Evolutionary conservation across 305 asterid species (phyloP).

Genomic region (Fraxinus albicans): DNA sequence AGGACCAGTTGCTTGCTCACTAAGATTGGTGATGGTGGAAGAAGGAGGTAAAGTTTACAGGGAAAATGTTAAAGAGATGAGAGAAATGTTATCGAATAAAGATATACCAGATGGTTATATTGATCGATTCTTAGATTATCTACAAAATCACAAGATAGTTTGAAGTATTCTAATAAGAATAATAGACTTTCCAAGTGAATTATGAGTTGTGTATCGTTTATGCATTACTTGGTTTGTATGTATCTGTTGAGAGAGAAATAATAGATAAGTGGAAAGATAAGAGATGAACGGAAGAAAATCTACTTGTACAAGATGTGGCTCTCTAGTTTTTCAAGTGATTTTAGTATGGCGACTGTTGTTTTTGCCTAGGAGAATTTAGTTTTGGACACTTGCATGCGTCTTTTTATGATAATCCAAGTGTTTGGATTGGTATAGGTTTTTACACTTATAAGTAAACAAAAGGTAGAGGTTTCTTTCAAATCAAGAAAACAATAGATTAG

Average conservation of each 20-base stretch:
- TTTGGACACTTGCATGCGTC: neutral
- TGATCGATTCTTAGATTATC: constrained; percentile 26
- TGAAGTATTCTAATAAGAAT: neutral
- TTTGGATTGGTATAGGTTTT: neutral
- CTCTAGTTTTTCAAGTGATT: neutral
- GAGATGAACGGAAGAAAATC: neutral
- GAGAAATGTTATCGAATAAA: constrained; percentile 21
- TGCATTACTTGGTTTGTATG: neutral
- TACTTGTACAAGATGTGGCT: neutral
- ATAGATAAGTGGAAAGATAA: too few relatives aligned
- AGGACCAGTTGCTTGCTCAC: constrained; percentile 37
- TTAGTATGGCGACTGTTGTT: too few relatives aligned
- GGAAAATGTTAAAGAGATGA: constrained; percentile 34
- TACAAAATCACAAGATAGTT: constrained; percentile 16
- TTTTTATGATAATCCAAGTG: neutral
- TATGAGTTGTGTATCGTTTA: neutral
- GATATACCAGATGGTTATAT: constrained; percentile 29
- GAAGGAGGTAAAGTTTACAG: constrained; percentile 28
- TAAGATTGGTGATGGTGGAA: constrained; percentile 42
- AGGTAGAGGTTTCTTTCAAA: neutral
- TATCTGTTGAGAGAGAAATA: too few relatives aligned
- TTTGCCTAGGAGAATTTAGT: neutral
- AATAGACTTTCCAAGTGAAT: neutral
- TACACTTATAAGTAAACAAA: too few relatives aligned
- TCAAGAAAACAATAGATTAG: neutral